These are phyloP conservation scores for Geotrichum klebahnii DNA, from an alignment of 1,139 yeast genomes.

Conservation along the genomic window DNA sequence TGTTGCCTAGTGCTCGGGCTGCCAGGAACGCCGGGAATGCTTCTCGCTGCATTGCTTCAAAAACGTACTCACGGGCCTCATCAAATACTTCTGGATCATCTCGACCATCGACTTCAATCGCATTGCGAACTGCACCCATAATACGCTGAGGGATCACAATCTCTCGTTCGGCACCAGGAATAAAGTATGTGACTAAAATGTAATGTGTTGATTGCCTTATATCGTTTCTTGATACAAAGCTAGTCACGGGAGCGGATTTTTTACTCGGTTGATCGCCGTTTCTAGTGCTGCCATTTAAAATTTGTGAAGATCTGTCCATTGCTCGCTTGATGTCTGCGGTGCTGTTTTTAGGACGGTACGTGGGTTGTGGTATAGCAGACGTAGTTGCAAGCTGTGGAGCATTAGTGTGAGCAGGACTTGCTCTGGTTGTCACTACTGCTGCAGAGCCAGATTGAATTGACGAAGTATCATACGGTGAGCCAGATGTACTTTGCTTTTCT, in stretches of 20 bases:
- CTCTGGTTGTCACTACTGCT: background rate
- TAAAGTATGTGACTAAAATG: slow-evolving; percentile 70
- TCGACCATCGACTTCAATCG: slow-evolving; percentile 72
- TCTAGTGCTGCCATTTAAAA: background rate
- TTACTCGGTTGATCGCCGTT: no score
- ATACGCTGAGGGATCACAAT: slow-evolving; percentile 68
- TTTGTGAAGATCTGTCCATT: background rate
- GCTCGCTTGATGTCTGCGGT: background rate
- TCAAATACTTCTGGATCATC: slow-evolving; percentile 94
- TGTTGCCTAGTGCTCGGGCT: slow-evolving; percentile 74
- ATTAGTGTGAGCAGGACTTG: background rate
- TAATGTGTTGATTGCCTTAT: slow-evolving; percentile 66
- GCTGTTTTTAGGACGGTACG: background rate
- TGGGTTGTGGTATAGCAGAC: background rate
- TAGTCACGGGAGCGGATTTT: background rate
- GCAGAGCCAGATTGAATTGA: background rate
- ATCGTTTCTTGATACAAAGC: slow-evolving; percentile 55
- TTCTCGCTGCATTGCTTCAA: slow-evolving; percentile 83
- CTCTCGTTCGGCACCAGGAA: slow-evolving; percentile 72
- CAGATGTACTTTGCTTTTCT: slow-evolving; percentile 2
- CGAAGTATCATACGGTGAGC: slow-evolving; percentile 6
- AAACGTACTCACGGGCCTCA: slow-evolving; percentile 72
- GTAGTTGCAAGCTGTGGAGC: background rate
- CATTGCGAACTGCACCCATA: slow-evolving; percentile 54
- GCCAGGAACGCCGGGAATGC: slow-evolving; percentile 83